Percentiles rank a stretch among this genome's conserved stretches.
phyloP scores from a whole-genome alignment of 2,329 filamentous ascomycete genomes.

The Zasmidium cellare region DNA sequence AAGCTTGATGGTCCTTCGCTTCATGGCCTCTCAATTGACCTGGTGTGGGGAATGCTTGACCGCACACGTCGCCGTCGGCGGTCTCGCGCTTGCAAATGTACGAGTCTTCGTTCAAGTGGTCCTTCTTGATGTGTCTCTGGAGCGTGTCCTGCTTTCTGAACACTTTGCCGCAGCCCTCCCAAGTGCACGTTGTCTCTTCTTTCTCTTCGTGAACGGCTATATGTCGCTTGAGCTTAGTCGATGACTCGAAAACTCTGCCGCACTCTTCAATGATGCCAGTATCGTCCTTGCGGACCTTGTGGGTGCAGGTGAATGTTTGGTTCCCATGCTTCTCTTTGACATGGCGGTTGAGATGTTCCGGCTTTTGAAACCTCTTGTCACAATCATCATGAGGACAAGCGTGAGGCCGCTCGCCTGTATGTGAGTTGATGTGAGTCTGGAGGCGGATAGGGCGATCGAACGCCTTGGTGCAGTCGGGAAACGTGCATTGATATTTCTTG shows the following conservation, averaged over 20 bases:
- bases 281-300: slow-evolving; percentile 32
- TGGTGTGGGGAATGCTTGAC: slow-evolving; percentile 70
- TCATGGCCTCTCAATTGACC: slow-evolving; percentile 71
- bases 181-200: slow-evolving; percentile 49
- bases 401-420: slow-evolving; percentile 82
- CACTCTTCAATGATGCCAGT: slow-evolving; percentile 56
- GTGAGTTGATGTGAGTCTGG: slow-evolving; percentile 76
- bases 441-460: slow-evolving; percentile 86
- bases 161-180: slow-evolving; percentile 71
- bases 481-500: slow-evolving; percentile 76
- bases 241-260: slow-evolving; percentile 77
- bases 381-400: slow-evolving; percentile 70
- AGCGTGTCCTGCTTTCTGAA: slow-evolving; percentile 89
- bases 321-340: slow-evolving; percentile 78
- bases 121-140: slow-evolving; percentile 75
- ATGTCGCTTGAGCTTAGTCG: slow-evolving; percentile 75
- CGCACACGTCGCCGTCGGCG: slow-evolving; percentile 57
- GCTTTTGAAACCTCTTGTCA: slow-evolving; percentile 79
- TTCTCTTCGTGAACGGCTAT: slow-evolving; percentile 74
- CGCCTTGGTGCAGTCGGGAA: slow-evolving; percentile 72
- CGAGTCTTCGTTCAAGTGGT: slow-evolving; percentile 70
- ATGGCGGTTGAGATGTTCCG: slow-evolving; percentile 84
- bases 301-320: slow-evolving; percentile 69
- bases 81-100: slow-evolving; percentile 66
- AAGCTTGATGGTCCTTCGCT: slow-evolving; percentile 66